Base-by-base conservation (phyloP, 371 early-diverging fungal species). In the Circinella minor region DNA sequence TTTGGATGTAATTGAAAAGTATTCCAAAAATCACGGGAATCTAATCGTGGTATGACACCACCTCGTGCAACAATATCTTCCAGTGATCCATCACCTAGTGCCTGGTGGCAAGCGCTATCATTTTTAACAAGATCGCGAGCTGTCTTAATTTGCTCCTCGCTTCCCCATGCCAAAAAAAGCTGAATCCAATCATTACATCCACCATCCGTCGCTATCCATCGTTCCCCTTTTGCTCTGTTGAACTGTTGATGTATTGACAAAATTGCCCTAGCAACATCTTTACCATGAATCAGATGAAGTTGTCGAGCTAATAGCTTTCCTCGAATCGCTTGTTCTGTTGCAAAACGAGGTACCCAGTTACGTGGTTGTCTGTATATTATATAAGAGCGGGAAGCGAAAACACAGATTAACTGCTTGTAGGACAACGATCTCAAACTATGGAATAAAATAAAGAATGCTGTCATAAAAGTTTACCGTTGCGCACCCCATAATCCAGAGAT, bases 11-110 rank as follows among this genome's bases (percentile, higher is more conserved):
- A 46, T 13, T 67, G 49, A 38, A 81, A 81, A 0, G 81, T 80
- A 18, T 76, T 63, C 84, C 84, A 84, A 61, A 84, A 84, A 63
- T 84, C 84, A 66, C 69, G 67, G 11, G 84, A 80, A 67, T 84
- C 78, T 39, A 81, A 59, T 14, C 79, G 61, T 13, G 84, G 77
- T 10, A 70, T 37, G 7, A 84, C 74, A 11, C 69, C 73, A 17
- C 77, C 77, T 38, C 73, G 55, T 13, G 61, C 65, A 4, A 78
- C 75, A 54, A 80, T 71, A 0, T 75, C 74, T 36, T 81, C 80
- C 27, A 83, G 46, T 17, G 76, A 64, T 8, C 76, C 76, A 36
- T 71, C 54, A 6, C 79, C 77, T 9, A 77, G 47, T 2, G 70
- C 75, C 18, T 76, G 18, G 18, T 55, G 75, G 34, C 77, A 75